These are phyloP conservation scores for Borealophlyctis nickersoniae DNA, from an alignment of 192 early-diverging fungal genomes.

Conservation along the genomic window DNA sequence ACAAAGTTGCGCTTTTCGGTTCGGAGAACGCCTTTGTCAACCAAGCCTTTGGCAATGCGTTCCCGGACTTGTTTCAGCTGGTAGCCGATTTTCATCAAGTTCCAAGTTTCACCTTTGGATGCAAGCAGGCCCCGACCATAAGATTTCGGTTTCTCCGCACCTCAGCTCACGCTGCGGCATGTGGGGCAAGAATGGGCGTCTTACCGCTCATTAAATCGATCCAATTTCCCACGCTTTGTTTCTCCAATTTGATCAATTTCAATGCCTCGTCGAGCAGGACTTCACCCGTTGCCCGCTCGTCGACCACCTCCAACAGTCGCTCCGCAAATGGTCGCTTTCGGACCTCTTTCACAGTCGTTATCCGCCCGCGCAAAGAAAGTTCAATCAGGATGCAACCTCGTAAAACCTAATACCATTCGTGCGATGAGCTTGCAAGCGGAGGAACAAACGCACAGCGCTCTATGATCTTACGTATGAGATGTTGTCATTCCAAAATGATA, in stretches of 20 bases:
- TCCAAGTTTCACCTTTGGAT: slow-evolving; percentile 96
- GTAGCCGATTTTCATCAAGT: slow-evolving; percentile 92
- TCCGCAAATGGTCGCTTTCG: slow-evolving; percentile 78
- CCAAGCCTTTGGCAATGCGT: slow-evolving; percentile 91
- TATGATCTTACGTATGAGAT: slow-evolving; percentile 73
- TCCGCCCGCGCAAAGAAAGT: slow-evolving; percentile 85
- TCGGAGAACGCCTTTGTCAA: slow-evolving; percentile 96
- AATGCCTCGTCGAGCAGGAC: slow-evolving; percentile 94
- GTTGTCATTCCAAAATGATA: slow-evolving; percentile 99
- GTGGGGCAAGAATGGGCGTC: no score
- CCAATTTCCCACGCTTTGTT: slow-evolving; percentile 85
- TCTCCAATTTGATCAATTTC: slow-evolving; percentile 83
- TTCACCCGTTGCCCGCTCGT: slow-evolving; percentile 83
- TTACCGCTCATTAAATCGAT: slow-evolving; percentile 96
- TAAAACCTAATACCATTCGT: slow-evolving; percentile 50
- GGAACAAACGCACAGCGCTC: neutral
- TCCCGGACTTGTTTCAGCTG: slow-evolving; percentile 98
- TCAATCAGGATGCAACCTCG: slow-evolving; percentile 96
- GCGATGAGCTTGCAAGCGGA: neutral
- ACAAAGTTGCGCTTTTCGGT: slow-evolving; percentile 96
- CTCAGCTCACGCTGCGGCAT: no score
- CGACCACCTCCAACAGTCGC: slow-evolving; percentile 76
- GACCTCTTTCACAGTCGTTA: slow-evolving; percentile 80
- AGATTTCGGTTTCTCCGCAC: no score
- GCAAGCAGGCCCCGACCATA: no score